Conservation (phyloP, 2,329 filamentous ascomycete genomes). For the Leptographium procerum region DNA sequence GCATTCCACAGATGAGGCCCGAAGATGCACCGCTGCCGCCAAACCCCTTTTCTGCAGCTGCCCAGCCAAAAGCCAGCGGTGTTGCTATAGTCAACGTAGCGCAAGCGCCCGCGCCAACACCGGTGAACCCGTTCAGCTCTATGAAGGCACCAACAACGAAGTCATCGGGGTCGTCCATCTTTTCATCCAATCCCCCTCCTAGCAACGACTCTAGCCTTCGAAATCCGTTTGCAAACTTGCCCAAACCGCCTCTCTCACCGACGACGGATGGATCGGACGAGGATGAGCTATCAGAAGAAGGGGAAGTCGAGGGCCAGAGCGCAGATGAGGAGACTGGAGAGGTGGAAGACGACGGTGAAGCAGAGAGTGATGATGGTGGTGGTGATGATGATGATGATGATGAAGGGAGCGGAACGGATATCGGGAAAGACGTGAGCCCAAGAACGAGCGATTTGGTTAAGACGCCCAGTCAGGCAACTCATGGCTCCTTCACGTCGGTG, state of each 20-base stretch:
- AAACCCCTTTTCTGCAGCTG: conserved; percentile 14
- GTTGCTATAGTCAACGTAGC: conserved; percentile 13
- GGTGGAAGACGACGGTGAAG: conserved; percentile 27
- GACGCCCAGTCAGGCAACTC: conserved; percentile 41
- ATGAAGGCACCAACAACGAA: conserved; percentile 1
- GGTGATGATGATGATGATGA: conserved; percentile 31
- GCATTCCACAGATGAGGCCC: neutral
- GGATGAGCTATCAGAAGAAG: conserved; percentile 23
- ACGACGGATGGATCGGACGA: conserved; percentile 10
- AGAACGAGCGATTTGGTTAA: conserved; percentile 28
- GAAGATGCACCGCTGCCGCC: conserved; percentile 14
- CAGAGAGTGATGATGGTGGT: conserved; percentile 34
- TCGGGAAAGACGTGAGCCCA: conserved; percentile 51
- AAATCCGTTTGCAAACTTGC: conserved; percentile 13
- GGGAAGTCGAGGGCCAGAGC: conserved; percentile 27
- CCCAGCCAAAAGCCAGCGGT: conserved; percentile 11
- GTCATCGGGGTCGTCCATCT: conserved; percentile 4
- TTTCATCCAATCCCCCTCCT: conserved; percentile 5
- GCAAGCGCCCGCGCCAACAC: conserved; percentile 2
- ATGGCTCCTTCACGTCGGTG: conserved; percentile 42
- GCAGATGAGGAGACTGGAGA: conserved; percentile 27
- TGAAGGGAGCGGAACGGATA: conserved; percentile 53
- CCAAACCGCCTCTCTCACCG: conserved; percentile 10
- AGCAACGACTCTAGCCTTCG: neutral
- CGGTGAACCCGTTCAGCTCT: conserved; percentile 5